Conservation (phyloP, 257 asterid species). For the Fraxinus quadrangulata region DNA sequence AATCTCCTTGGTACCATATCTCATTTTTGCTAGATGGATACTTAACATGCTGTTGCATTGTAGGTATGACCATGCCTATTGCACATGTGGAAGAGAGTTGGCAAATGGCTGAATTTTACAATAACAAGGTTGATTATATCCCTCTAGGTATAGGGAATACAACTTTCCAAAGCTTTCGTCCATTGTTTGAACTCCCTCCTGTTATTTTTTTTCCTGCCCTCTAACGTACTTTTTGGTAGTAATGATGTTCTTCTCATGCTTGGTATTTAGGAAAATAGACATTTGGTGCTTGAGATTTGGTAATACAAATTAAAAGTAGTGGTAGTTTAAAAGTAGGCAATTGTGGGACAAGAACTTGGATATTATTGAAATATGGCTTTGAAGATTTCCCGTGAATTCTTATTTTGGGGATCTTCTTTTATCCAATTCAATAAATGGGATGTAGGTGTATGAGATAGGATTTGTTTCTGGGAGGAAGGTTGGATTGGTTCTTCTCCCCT, state of each 20-base stretch:
- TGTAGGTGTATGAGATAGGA: background rate
- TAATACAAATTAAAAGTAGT: background rate
- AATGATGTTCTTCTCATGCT: background rate
- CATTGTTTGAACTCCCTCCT: background rate
- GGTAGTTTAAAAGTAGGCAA: background rate
- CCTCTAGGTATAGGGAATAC: background rate
- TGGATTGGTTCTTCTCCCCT: background rate
- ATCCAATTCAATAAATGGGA: background rate
- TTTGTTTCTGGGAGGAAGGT: background rate
- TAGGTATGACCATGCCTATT: slow-evolving; percentile 97
- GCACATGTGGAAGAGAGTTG: slow-evolving; percentile 98
- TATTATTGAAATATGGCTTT: background rate
- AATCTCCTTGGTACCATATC: background rate
- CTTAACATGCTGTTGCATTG: slow-evolving; percentile 18
- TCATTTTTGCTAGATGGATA: background rate
- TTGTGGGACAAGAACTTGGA: background rate
- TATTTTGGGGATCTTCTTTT: background rate
- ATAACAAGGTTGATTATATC: slow-evolving; percentile 66
- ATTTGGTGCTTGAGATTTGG: background rate
- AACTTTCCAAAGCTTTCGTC: background rate
- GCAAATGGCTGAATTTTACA: slow-evolving; percentile 98
- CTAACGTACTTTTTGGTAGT: background rate
- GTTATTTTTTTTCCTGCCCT: background rate
- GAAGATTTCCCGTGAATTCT: background rate
- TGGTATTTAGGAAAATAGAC: background rate